A percentile compares a stretch with the other conserved stretches of the same genome.
phyloP scores from a whole-genome alignment of 2,329 filamentous ascomycete genomes.

The Cercospora canescens region DNA sequence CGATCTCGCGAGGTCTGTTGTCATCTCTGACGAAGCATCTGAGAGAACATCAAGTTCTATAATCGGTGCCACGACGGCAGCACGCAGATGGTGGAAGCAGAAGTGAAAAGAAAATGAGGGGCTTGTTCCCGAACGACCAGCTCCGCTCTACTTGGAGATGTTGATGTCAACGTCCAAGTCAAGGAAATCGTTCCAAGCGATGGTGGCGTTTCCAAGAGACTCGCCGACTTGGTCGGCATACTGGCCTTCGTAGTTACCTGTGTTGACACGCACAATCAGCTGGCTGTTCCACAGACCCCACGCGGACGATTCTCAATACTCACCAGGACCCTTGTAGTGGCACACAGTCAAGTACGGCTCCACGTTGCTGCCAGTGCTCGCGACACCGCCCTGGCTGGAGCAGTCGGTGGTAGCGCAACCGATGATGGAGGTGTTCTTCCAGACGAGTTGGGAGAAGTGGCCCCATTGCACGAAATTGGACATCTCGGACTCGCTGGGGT shows the following conservation, averaged over 20 bases:
- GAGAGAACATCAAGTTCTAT: neutral
- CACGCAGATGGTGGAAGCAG: neutral
- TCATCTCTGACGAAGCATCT: neutral
- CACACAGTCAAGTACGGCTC: conserved; percentile 73
- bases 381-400: conserved; percentile 43
- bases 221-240: conserved; percentile 15
- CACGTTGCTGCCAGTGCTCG: conserved; percentile 40
- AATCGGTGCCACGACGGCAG: neutral
- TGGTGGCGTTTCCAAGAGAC: conserved; percentile 6
- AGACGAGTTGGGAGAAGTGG: conserved; percentile 74
- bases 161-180: neutral
- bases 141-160: neutral
- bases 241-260: conserved; percentile 21
- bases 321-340: conserved; percentile 78
- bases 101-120: neutral
- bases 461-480: conserved; percentile 66
- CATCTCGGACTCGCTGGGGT: conserved; percentile 46
- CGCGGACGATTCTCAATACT: conserved; percentile 29
- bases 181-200: conserved; percentile 1
- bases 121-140: neutral
- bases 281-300: neutral
- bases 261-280: neutral
- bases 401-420: conserved; percentile 64
- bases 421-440: conserved; percentile 61
- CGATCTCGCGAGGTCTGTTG: neutral